Percentiles rank a stretch among this genome's conserved stretches.
These are phyloP conservation scores for Luffa acutangula DNA, from an alignment of 306 rosid species.

Conservation along the genomic window DNA sequence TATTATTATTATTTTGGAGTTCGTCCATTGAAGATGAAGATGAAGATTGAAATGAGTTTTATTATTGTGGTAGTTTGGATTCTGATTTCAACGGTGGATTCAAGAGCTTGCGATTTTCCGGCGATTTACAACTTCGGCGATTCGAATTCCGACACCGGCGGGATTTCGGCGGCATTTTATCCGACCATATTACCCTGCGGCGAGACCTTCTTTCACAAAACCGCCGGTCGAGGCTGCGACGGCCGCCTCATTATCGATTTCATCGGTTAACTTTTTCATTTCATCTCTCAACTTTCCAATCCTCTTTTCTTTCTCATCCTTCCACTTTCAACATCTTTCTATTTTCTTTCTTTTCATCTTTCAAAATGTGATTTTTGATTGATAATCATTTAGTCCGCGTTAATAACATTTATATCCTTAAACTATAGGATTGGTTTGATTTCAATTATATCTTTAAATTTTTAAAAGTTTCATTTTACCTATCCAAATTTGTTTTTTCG, in stretches of 20 bases:
- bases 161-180: slow-evolving; percentile 2
- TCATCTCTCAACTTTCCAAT: not conserved
- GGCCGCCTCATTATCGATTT: slow-evolving; percentile 17
- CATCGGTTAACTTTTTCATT: not conserved
- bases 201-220: slow-evolving; percentile 7
- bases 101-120: slow-evolving; percentile 9
- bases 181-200: slow-evolving; percentile 5
- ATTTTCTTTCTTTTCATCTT: no score
- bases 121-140: slow-evolving; percentile 24
- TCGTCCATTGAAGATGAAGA: not conserved
- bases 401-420: no score
- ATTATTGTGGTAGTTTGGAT: not conserved
- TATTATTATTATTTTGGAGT: not conserved
- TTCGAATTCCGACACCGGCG: slow-evolving; percentile 23
- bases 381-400: no score
- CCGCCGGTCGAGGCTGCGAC: slow-evolving; percentile 17
- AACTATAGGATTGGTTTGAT: no score
- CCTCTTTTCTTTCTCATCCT: not conserved
- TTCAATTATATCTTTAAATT: no score
- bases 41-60: not conserved
- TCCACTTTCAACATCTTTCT: no score
- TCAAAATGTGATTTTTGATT: no score
- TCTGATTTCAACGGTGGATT: slow-evolving; percentile 5
- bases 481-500: no score
- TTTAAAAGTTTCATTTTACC: no score